Evolutionary conservation across 495 filamentous ascomycete genomes (phyloP).

Genomic region (Lasiosphaeria hispida): DNA sequence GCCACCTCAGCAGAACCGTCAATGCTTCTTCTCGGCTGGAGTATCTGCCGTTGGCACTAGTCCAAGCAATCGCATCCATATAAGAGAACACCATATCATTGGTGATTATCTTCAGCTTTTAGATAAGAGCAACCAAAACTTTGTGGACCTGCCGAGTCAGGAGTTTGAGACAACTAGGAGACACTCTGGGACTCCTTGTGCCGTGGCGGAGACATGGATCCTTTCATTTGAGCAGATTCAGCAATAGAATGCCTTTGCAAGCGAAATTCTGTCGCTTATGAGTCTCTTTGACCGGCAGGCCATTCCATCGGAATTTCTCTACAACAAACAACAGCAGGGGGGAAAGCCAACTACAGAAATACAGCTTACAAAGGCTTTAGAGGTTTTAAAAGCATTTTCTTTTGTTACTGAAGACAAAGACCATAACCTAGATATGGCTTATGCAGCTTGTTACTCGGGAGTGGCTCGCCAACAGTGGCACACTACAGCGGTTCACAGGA

Average conservation of each 20-base stretch:
- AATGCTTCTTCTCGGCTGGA: slow-evolving; percentile 37
- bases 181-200: slow-evolving; percentile 30
- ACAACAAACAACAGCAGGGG: slow-evolving; percentile 19
- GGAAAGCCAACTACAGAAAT: slow-evolving; percentile 7
- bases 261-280: slow-evolving; percentile 45
- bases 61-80: slow-evolving; percentile 50
- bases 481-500: slow-evolving; percentile 26
- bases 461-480: slow-evolving; percentile 37
- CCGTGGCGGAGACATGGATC: slow-evolving; percentile 37
- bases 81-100: slow-evolving; percentile 36
- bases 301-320: slow-evolving; percentile 39
- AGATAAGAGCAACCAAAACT: slow-evolving; percentile 21
- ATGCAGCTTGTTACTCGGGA: slow-evolving; percentile 45
- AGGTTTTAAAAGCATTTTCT: slow-evolving; percentile 41
- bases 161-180: slow-evolving; percentile 23
- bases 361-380: slow-evolving; percentile 34
- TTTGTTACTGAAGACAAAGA: slow-evolving; percentile 30
- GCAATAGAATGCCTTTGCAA: slow-evolving; percentile 34
- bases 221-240: slow-evolving; percentile 42
- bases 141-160: slow-evolving; percentile 26
- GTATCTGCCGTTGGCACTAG: slow-evolving; percentile 47
- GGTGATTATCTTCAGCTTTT: slow-evolving; percentile 35
- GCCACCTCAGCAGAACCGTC: not conserved
- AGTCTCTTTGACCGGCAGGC: slow-evolving; percentile 41
- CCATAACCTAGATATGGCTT: slow-evolving; percentile 35